Evolutionary conservation across 768 basidiomycete species (phyloP).

Genomic region (Cystobasidium tubakii): DNA sequence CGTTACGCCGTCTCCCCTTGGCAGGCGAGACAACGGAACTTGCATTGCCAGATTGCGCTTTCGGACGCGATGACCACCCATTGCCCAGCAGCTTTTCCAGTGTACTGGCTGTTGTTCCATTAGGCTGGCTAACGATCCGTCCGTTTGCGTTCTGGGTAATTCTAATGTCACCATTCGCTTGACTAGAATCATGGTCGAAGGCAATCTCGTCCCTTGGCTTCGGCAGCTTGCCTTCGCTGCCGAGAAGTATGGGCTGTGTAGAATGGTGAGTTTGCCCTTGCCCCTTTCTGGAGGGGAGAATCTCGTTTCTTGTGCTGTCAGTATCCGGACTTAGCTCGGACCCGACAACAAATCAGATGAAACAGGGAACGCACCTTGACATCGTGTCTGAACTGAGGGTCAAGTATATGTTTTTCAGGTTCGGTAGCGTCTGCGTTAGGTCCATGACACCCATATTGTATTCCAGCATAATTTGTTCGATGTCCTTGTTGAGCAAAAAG

Average conservation of each 20-base stretch:
- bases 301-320: neutral
- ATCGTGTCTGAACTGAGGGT: slow-evolving; percentile 30
- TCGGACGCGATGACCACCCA: neutral
- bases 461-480: slow-evolving; percentile 70
- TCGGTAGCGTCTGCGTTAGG: slow-evolving; percentile 90
- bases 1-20: neutral
- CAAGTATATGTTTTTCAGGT: slow-evolving; percentile 55
- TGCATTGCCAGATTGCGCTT: neutral
- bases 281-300: no score
- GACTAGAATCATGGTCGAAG: neutral
- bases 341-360: neutral
- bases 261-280: no score
- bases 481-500: slow-evolving; percentile 91
- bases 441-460: slow-evolving; percentile 82
- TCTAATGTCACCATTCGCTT: neutral
- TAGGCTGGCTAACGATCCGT: neutral
- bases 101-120: neutral
- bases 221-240: neutral
- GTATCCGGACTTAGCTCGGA: no score
- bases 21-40: neutral
- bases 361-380: neutral
- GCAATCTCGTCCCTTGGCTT: neutral
- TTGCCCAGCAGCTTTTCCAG: neutral
- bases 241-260: neutral
- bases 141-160: neutral